These are phyloP conservation scores for Dactylellina cionopaga DNA, from an alignment of 2,329 filamentous ascomycete species.

Conservation along the genomic window DNA sequence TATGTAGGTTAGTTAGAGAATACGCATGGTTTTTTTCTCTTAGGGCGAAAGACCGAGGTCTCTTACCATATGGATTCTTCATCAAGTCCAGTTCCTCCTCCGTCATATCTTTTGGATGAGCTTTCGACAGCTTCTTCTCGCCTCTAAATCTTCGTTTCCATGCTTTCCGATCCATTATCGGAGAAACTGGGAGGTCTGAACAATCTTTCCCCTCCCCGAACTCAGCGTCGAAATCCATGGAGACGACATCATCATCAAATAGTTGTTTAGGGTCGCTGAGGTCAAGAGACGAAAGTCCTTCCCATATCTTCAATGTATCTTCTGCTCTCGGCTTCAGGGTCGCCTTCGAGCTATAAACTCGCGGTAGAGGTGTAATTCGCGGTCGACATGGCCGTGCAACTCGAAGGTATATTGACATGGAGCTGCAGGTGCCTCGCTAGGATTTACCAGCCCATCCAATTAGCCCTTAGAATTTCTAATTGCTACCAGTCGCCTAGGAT, in stretches of 20 bases:
- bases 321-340: not conserved
- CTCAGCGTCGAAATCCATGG: not conserved
- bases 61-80: conserved; percentile 53
- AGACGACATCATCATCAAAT: conserved; percentile 29
- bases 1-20: not conserved
- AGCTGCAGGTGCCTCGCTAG: not conserved
- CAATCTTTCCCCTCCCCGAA: conserved; percentile 5
- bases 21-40: not conserved
- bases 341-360: conserved; percentile 11
- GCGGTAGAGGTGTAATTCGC: conserved; percentile 9
- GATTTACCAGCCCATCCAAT: not conserved
- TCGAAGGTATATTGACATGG: conserved; percentile 39
- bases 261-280: conserved; percentile 23
- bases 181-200: conserved; percentile 15
- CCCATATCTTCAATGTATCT: conserved; percentile 24
- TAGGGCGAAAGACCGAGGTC: too few species aligned
- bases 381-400: conserved; percentile 11
- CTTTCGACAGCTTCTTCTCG: conserved; percentile 19
- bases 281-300: conserved; percentile 11
- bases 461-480: not conserved
- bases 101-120: conserved; percentile 38
- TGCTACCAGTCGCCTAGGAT: not conserved
- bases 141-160: conserved; percentile 39
- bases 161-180: conserved; percentile 33
- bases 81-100: conserved; percentile 40